Conservation (phyloP, 2,329 filamentous ascomycete species). For the Diaporthe sp. region DNA sequence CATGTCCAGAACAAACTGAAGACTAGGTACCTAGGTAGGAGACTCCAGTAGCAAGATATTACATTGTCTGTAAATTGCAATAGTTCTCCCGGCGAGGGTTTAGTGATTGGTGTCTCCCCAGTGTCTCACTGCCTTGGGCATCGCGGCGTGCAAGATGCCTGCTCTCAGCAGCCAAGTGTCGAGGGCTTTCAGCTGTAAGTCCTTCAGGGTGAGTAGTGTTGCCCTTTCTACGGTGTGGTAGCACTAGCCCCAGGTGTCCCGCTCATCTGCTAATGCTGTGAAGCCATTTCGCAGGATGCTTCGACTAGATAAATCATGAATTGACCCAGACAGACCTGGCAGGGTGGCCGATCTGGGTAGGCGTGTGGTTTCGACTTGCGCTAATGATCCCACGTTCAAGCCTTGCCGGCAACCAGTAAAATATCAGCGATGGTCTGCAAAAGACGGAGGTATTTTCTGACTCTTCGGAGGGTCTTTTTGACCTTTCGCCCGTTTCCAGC, state of each 20-base stretch:
- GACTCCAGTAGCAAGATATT: background rate
- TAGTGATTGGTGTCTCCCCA: too few species aligned
- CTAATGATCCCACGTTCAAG: background rate
- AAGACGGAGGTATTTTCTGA: background rate
- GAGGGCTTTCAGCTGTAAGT: too few species aligned
- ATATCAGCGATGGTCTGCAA: background rate
- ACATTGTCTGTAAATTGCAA: background rate
- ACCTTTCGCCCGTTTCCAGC: background rate
- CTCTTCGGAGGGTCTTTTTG: background rate
- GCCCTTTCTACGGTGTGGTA: background rate
- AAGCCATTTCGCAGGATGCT: too few species aligned
- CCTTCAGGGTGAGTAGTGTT: too few species aligned
- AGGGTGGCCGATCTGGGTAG: background rate
- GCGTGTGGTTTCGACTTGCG: background rate
- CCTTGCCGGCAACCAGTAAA: background rate
- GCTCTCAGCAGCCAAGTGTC: too few species aligned
- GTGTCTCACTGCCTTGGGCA: too few species aligned
- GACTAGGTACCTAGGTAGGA: background rate
- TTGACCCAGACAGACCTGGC: background rate
- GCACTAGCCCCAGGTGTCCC: background rate
- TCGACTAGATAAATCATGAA: background rate
- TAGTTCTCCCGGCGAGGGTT: too few species aligned
- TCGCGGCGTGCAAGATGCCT: too few species aligned
- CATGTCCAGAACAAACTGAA: background rate
- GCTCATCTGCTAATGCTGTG: background rate